phyloP scores from a whole-genome alignment of 1,284 basidiomycete species.

The Termitomyces sp. region DNA sequence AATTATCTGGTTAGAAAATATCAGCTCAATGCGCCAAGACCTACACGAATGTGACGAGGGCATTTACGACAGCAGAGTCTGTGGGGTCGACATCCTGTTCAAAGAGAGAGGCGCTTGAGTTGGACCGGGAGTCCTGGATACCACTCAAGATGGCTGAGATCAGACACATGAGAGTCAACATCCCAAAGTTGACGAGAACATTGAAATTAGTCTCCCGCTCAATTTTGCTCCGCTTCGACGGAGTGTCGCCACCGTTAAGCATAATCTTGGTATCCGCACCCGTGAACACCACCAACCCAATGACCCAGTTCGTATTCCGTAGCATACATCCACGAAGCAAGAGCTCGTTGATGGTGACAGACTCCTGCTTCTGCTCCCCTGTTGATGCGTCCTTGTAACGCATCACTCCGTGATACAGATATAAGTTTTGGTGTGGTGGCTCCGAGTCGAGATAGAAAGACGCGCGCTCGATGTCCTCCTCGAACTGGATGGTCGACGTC shows the following conservation, averaged over 20 bases:
- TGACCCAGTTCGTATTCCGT: slow-evolving; percentile 93
- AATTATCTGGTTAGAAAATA: neutral
- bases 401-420: slow-evolving; percentile 85
- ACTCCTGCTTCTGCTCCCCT: slow-evolving; percentile 54
- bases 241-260: slow-evolving; percentile 90
- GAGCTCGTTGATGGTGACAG: slow-evolving; percentile 88
- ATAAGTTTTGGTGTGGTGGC: slow-evolving; percentile 90
- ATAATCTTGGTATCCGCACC: slow-evolving; percentile 98
- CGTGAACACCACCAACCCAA: slow-evolving; percentile 92
- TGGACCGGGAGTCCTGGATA: slow-evolving; percentile 53
- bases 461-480: slow-evolving; percentile 88
- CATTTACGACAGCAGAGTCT: slow-evolving; percentile 64
- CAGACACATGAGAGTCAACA: slow-evolving; percentile 78
- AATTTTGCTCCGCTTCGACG: slow-evolving; percentile 93
- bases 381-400: slow-evolving; percentile 57
- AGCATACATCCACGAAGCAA: slow-evolving; percentile 88
- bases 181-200: slow-evolving; percentile 88
- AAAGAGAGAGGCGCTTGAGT: slow-evolving; percentile 73
- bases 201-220: slow-evolving; percentile 99
- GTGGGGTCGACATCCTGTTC: slow-evolving; percentile 65
- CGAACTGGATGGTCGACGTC: slow-evolving; percentile 73
- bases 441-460: slow-evolving; percentile 90
- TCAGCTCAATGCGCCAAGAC: slow-evolving; percentile 26
- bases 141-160: slow-evolving; percentile 75
- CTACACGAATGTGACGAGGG: slow-evolving; percentile 87